phyloP scores from a whole-genome alignment of 352 stramenopile genomes.

The Globisporangium ultimum region DNA sequence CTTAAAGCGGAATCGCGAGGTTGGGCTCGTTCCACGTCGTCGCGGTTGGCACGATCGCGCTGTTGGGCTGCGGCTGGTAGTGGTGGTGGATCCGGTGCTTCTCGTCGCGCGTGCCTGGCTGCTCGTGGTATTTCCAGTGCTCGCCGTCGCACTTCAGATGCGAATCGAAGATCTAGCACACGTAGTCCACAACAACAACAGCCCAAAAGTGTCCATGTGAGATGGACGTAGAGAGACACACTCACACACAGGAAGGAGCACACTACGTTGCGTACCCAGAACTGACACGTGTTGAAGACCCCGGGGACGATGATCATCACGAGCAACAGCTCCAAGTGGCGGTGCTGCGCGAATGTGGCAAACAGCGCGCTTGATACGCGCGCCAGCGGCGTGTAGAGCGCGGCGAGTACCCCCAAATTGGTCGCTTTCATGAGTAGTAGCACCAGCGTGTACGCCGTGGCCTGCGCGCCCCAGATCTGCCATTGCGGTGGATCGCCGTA shows the following conservation, averaged over 20 bases:
- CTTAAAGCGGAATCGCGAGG: slow-evolving; percentile 16
- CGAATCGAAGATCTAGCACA: slow-evolving; percentile 56
- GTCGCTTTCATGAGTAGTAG: slow-evolving; percentile 57
- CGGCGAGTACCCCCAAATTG: slow-evolving; percentile 35
- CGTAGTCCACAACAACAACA: no score
- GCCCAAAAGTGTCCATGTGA: no score
- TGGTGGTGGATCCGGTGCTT: slow-evolving; percentile 25
- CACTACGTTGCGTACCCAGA: slow-evolving; percentile 41
- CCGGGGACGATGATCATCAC: slow-evolving; percentile 78
- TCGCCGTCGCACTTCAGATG: slow-evolving; percentile 48
- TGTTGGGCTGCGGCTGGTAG: slow-evolving; percentile 3
- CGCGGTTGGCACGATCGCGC: background rate
- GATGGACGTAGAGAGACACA: background rate
- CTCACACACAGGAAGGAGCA: background rate
- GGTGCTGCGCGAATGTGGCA: slow-evolving; percentile 44
- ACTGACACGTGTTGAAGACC: slow-evolving; percentile 65
- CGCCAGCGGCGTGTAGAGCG: slow-evolving; percentile 43
- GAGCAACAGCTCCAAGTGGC: slow-evolving; percentile 67
- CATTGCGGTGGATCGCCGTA: slow-evolving; percentile 67
- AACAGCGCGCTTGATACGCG: slow-evolving; percentile 45
- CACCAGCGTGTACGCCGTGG: slow-evolving; percentile 36
- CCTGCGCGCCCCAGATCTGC: slow-evolving; percentile 53
- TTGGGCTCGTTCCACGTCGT: slow-evolving; percentile 8
- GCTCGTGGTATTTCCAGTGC: slow-evolving; percentile 33
- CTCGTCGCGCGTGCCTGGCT: slow-evolving; percentile 23